A percentile compares a stretch with the other conserved stretches of the same genome.
phyloP scores from a whole-genome alignment of 2,329 filamentous ascomycete species.

The Xylariomycetidae sp. region DNA sequence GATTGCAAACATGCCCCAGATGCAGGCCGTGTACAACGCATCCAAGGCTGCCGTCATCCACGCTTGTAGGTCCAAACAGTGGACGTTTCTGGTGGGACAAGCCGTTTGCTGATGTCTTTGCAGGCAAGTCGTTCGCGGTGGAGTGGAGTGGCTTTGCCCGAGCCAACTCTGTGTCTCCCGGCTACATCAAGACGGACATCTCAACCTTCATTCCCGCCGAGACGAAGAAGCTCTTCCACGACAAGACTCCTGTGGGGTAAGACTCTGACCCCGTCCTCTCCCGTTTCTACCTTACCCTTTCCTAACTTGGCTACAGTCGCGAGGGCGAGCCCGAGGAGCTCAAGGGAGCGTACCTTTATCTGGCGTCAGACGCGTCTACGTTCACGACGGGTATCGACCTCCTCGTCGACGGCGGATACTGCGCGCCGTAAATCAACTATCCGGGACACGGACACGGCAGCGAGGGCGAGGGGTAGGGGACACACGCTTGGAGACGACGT shows the following conservation, averaged over 20 bases:
- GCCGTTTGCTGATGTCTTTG: neutral
- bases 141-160: conserved; percentile 74
- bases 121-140: conserved; percentile 63
- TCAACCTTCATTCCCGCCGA: conserved; percentile 58
- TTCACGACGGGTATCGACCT: conserved; percentile 75
- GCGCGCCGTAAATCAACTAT: conserved; percentile 38
- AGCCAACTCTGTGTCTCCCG: conserved; percentile 66
- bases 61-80: conserved; percentile 37
- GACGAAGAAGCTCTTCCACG: conserved; percentile 66
- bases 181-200: conserved; percentile 72
- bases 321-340: conserved; percentile 69
- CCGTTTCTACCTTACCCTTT: neutral
- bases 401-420: conserved; percentile 71
- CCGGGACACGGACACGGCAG: too few species aligned
- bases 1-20: conserved; percentile 71
- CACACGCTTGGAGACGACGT: too few species aligned
- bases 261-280: conserved; percentile 10
- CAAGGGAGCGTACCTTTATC: conserved; percentile 76
- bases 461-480: too few species aligned
- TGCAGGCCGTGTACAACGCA: conserved; percentile 68
- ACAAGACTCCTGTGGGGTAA: conserved; percentile 72
- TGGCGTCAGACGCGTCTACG: conserved; percentile 74
- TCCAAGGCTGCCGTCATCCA: conserved; percentile 62
- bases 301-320: conserved; percentile 36
- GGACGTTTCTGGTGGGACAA: neutral